Percentiles rank a stretch among this genome's conserved stretches.
Conservation (phyloP, 371 early-diverging fungal genomes). For the Mucor piriformis region DNA sequence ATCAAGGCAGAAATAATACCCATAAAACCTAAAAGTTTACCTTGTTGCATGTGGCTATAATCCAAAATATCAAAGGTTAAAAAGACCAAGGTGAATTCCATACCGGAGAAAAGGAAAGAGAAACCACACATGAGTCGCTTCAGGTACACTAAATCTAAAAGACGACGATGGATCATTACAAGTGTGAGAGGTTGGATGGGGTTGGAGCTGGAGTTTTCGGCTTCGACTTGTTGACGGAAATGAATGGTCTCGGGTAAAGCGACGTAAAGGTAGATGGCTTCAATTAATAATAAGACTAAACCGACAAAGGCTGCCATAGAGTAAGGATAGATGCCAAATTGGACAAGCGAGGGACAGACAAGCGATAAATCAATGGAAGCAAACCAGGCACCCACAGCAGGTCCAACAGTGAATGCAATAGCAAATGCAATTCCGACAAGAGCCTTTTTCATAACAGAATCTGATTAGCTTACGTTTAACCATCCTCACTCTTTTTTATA, state of each 20-base stretch:
- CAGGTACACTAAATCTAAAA: slow-evolving; percentile 53
- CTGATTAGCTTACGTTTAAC: background rate
- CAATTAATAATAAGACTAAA: slow-evolving; percentile 74
- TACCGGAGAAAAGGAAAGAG: slow-evolving; percentile 92
- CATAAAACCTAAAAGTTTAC: slow-evolving; percentile 83
- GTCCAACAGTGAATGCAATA: slow-evolving; percentile 94
- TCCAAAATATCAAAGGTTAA: slow-evolving; percentile 89
- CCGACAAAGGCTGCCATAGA: slow-evolving; percentile 88
- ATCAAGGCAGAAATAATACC: slow-evolving; percentile 87
- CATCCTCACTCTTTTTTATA: background rate
- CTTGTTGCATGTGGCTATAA: slow-evolving; percentile 90
- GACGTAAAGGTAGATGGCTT: slow-evolving; percentile 74
- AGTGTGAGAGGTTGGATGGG: background rate
- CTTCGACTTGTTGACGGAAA: slow-evolving; percentile 9
- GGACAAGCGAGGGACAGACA: slow-evolving; percentile 51
- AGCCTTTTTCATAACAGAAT: slow-evolving; percentile 58
- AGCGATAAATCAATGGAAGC: slow-evolving; percentile 71
- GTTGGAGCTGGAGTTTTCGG: background rate
- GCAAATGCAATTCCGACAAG: slow-evolving; percentile 97
- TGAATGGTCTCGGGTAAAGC: slow-evolving; percentile 82
- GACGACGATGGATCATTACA: slow-evolving; percentile 28
- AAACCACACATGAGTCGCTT: slow-evolving; percentile 81
- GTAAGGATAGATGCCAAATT: slow-evolving; percentile 73
- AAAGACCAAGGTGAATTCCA: slow-evolving; percentile 98
- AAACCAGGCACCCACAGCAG: slow-evolving; percentile 91